These are phyloP conservation scores for Roridomyces roridus DNA, from an alignment of 768 basidiomycete genomes.

Conservation along the genomic window DNA sequence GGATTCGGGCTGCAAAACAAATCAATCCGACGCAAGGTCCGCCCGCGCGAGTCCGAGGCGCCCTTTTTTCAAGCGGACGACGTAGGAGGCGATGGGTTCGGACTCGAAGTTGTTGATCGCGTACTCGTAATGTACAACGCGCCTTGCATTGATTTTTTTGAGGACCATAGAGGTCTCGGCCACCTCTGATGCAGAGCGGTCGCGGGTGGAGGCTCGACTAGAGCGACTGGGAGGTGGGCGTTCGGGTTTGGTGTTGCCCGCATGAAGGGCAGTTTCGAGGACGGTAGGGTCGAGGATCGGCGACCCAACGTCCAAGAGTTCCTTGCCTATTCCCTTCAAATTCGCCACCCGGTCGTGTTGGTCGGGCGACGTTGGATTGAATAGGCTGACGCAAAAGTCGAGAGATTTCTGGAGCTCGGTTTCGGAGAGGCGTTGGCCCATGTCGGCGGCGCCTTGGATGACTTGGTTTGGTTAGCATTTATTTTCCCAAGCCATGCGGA, in stretches of 20 bases:
- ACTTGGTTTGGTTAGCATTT: slow-evolving; percentile 45
- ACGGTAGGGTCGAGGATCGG: slow-evolving; percentile 53
- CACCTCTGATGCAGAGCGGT: slow-evolving; percentile 42
- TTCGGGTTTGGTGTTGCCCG: slow-evolving; percentile 15
- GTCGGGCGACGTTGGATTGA: slow-evolving; percentile 71
- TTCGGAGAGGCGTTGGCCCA: slow-evolving; percentile 75
- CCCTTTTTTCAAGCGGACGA: slow-evolving; percentile 61
- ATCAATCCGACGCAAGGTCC: slow-evolving; percentile 15
- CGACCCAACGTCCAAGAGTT: slow-evolving; percentile 58
- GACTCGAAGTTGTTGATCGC: slow-evolving; percentile 70
- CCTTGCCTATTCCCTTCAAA: slow-evolving; percentile 34
- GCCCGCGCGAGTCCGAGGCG: slow-evolving; percentile 54
- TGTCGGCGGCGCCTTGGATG: slow-evolving; percentile 81
- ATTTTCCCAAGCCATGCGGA: background rate
- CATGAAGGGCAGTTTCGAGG: slow-evolving; percentile 42
- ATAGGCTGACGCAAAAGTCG: slow-evolving; percentile 78
- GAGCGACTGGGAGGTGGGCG: slow-evolving; percentile 5
- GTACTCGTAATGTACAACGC: slow-evolving; percentile 73
- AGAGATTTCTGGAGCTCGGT: slow-evolving; percentile 76
- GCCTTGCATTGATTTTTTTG: slow-evolving; percentile 73
- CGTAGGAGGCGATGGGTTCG: slow-evolving; percentile 66
- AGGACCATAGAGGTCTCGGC: slow-evolving; percentile 59
- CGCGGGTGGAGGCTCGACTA: slow-evolving; percentile 23
- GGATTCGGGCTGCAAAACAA: slow-evolving; percentile 1
- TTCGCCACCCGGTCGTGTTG: slow-evolving; percentile 51